Base-by-base conservation (phyloP, 805 yeast species). In the Pichia nanzhaoensis region DNA sequence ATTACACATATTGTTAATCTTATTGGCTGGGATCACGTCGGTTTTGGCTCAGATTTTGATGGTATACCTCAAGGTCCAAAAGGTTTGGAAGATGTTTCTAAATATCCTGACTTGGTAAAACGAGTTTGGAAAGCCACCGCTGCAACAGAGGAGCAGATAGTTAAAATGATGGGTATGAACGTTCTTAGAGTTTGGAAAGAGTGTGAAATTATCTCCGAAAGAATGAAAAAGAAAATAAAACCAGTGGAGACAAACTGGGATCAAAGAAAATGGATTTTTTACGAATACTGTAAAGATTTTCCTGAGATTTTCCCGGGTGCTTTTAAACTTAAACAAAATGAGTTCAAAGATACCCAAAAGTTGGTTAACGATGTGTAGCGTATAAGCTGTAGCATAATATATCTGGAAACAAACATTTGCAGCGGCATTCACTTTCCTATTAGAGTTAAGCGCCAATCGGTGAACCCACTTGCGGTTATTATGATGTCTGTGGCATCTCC, bases 71-170 rank as follows among this genome's bases (percentile, higher is more conserved):
- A 55, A 46, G 59, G 59, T 0, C 79, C 80, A 5, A 53, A 47
- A 16, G 80, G 78, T 0, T 55, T 75, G n/a, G 78, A 75, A 53
- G 78, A 75, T 51, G 78, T 73, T 1, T 72, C 78, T 12, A 75
- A 74, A 52, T 75, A 75, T 50, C 80, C 80, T 0, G 76, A 71
- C 34, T 56, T 75, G 41, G 54, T 75, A 24, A 65, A 64, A 45
- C 56, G 51, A 32, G 54, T 57, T 22, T 58, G 60, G 63, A 38
- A 41, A 33, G 56, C 39, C 4, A 51, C 57, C 3, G 64, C 64
- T 27, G 78, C 78, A 1, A 55, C 69, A 1, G 76, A 73, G 36
- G 70, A 65, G n/a, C 66, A 74, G 34, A 66, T 73, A 19, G 51
- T 61, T 8, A 64, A 64, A 45, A 50, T 73, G 10, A 70, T 72